Evolutionary conservation across 768 basidiomycete species (phyloP).

Genomic region (Tulasnella sp.): DNA sequence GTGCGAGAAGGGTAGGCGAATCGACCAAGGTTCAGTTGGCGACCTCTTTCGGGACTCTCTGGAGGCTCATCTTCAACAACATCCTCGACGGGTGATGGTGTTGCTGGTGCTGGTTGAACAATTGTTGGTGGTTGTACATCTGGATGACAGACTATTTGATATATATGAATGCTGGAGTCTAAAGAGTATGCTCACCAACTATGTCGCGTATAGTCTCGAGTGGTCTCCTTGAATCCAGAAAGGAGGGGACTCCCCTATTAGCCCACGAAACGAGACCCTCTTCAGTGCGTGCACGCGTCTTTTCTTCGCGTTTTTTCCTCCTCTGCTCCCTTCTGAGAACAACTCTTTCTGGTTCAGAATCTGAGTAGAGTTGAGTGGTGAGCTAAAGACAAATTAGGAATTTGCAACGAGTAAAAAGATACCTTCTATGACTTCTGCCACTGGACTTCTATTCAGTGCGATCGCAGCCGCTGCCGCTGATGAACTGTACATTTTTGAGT

Average conservation of each 20-base stretch:
- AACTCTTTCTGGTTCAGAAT: constrained; percentile 10
- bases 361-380: background rate
- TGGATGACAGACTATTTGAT: too few species aligned
- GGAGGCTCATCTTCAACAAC: background rate
- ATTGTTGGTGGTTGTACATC: background rate
- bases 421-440: constrained; percentile 13
- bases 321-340: background rate
- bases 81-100: background rate
- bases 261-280: too few species aligned
- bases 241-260: background rate
- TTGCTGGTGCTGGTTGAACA: background rate
- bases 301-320: background rate
- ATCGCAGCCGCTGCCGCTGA: too few species aligned
- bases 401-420: background rate
- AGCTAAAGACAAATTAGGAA: background rate
- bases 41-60: background rate
- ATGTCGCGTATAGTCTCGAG: too few species aligned
- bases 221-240: too few species aligned
- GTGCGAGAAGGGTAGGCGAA: background rate
- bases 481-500: too few species aligned
- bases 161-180: too few species aligned
- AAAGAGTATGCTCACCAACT: too few species aligned
- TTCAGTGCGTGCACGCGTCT: background rate
- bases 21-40: background rate
- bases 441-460: too few species aligned